Evolutionary conservation across 2,329 filamentous ascomycete species (phyloP).

Genomic region (Xylaria digitata): DNA sequence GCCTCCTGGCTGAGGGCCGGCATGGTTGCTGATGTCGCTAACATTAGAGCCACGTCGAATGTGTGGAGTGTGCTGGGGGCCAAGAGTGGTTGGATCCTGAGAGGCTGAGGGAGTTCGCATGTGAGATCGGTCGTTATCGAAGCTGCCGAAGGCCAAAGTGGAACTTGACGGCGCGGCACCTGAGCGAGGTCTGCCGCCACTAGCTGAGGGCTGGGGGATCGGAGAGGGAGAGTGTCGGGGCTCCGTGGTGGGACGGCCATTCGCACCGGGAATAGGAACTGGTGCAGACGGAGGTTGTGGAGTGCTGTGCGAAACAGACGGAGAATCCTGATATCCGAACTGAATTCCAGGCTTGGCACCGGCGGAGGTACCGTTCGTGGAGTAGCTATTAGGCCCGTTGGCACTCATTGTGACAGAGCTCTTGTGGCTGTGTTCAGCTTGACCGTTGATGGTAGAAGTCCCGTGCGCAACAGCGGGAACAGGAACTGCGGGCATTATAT

Average conservation of each 20-base stretch:
- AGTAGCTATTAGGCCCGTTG: constrained; percentile 79
- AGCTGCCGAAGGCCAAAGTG: constrained; percentile 85
- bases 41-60: constrained; percentile 88
- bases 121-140: constrained; percentile 76
- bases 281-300: constrained; percentile 69
- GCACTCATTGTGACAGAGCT: constrained; percentile 92
- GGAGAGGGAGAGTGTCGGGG: constrained; percentile 91
- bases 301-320: constrained; percentile 73
- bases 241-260: constrained; percentile 81
- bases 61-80: constrained; percentile 75
- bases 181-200: constrained; percentile 87
- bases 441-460: constrained; percentile 75
- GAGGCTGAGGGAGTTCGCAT: constrained; percentile 74
- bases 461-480: constrained; percentile 73
- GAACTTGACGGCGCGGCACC: constrained; percentile 70
- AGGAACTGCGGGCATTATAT: constrained; percentile 76
- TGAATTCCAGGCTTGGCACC: constrained; percentile 74
- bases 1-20: constrained; percentile 59
- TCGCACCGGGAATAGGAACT: constrained; percentile 69
- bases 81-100: constrained; percentile 69
- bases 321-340: constrained; percentile 83
- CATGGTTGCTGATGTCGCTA: constrained; percentile 74
- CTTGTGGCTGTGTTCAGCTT: constrained; percentile 79
- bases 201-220: constrained; percentile 86
- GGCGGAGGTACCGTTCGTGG: constrained; percentile 78